Conservation (phyloP, 164 flowering plant species). For the Magnolia kwangsiensis region DNA sequence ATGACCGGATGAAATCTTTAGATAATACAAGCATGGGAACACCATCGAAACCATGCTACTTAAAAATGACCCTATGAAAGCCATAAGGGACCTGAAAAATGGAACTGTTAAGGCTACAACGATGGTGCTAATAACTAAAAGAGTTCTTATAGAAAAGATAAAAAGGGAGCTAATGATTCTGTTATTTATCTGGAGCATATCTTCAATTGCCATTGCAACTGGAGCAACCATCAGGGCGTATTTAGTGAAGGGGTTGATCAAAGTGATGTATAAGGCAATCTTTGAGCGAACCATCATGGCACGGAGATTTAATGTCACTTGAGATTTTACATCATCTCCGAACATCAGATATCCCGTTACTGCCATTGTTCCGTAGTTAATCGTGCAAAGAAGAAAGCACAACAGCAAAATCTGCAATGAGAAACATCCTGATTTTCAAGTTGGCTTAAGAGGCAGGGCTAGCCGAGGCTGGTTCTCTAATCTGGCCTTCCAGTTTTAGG, state of each 20-base stretch:
- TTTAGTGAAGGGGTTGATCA: constrained; percentile 64
- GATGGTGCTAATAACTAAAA: too few relatives aligned
- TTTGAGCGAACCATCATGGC: constrained; percentile 43
- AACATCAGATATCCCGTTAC: constrained; percentile 60
- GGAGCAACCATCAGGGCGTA: constrained; percentile 69
- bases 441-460: too few relatives aligned
- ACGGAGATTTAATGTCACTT: constrained; percentile 74
- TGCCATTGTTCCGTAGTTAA: constrained; percentile 45
- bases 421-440: not conserved
- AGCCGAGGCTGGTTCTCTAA: too few relatives aligned
- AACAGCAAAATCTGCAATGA: not conserved
- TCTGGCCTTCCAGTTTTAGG: too few relatives aligned
- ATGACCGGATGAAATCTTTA: not conserved
- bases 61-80: constrained; percentile 4
- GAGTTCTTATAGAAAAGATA: not conserved
- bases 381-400: constrained; percentile 42
- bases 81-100: constrained; percentile 5
- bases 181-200: not conserved
- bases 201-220: constrained; percentile 27
- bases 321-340: constrained; percentile 56
- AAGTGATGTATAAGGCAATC: constrained; percentile 65
- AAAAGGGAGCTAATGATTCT: not conserved
- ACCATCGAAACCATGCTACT: not conserved
- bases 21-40: constrained; percentile 2
- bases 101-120: not conserved